Evolutionary conservation across 2,329 filamentous ascomycete genomes (phyloP), one percentile per base, ranked within the genome.

Genomic region (Daldinia sp.): DNA sequence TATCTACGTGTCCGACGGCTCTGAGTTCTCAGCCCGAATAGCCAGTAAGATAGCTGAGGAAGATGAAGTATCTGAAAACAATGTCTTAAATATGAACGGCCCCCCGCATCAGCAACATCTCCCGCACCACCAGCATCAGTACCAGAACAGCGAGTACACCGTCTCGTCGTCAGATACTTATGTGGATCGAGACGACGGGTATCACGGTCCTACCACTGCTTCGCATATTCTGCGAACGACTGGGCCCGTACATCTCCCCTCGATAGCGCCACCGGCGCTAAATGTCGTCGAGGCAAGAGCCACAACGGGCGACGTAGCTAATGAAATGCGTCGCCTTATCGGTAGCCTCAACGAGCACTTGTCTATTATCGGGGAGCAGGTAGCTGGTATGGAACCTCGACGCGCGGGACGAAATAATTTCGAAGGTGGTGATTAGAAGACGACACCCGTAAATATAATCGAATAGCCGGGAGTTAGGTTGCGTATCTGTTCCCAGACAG

Each of bases 1-100:
- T 3, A 86, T 88, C 47, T 88, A 88, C 69, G 82, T 88, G 8
- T 84, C 84, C 0, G 86, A 88, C 63, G 85, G 87, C 61, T 85
- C 82, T 6, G 80, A 83, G 23, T 83, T 81, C 61, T 78, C 82
- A 2, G 59, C 71, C 5, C 73, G 73, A n/a, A 65, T 79, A 6
- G 70, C 32, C 48, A 68, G 27, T 51, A 63, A 63, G 48, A 66
- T 76, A 11, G 66, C 70, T 27, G 45, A 58, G 25, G 55, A 57
- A n/a, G 66, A 62, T 2, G 64, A 58, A 10, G 17, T 23, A 4
- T 8, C 52, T 23, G 59, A 61, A 1, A 35, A 37, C 43, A 49
- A 39, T 56, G 67, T 53, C 43, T 54, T 48, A 17, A 30, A 50
- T 43, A 67, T 61, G 34, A 15, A 32, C 6, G 21, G 13, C 13